Evolutionary conservation across 805 yeast species (phyloP), one percentile per base, ranked within the genome.

Genomic region (Yarrowia porcina): DNA sequence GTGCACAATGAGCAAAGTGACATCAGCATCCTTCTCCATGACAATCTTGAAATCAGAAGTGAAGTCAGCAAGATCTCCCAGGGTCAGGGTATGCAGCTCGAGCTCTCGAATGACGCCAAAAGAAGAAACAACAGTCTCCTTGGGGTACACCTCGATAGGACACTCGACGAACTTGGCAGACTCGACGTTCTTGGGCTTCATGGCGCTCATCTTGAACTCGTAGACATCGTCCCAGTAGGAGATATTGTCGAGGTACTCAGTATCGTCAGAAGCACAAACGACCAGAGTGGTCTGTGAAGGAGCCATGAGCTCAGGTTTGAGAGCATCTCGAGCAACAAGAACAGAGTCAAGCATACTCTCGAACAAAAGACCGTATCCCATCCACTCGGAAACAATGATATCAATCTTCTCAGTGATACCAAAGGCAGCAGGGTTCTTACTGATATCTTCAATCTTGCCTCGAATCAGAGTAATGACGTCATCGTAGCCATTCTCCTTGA

Each of bases 301-400:
- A 79, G 93, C 86, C 69, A 94, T 90, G 67, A 93, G 80, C 15
- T 99, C 99, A 57, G 89, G 92, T 70, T 89, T 96, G 70, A 82
- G 80, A 73, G 82, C 84, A 77, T 94, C 99, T 76, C 99, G 84
- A 36, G 99, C 99, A 68, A 84, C 84, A 67, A 94, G 78, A 27
- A 94, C 99, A 23, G 98, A 90, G 76, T 94, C 98, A 75, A 94
- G 82, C 99, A 94, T 94, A 65, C 97, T 89, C 80, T 94, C 99
- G 73, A 92, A 94, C 62, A 96, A 80, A 69, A 96, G 77, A 71
- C 94, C 94, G 76, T 94, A 94, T 15, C 99, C 99, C 99, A 94
- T 94, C 99, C 99, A 94, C 76, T 94, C 99, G 66, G 94, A 86
- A 65, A 94, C 86, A 67, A 94, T 94, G 69, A 94, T 93, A 73